Evolutionary conservation across 2,329 filamentous ascomycete species (phyloP), one percentile per base, ranked within the genome.

Genomic region (Fusarium burgessii): DNA sequence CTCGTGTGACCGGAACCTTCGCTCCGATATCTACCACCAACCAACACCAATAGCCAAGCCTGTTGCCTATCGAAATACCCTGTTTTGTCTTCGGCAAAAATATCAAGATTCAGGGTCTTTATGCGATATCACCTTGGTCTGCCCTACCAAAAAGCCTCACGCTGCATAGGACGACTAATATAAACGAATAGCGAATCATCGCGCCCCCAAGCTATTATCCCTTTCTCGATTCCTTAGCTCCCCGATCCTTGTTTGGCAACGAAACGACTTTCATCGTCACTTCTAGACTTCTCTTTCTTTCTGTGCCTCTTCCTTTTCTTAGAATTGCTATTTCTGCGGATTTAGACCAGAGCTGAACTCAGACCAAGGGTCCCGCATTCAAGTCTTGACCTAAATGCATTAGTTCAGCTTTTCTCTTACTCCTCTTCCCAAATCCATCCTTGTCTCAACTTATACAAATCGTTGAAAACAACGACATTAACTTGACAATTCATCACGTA

Each of bases 1-100:
- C 32, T 47, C 35, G n/a, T 43, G 36, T 65, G 45, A 55, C 33
- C 64, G 55, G 68, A 71, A 58, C 46, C 55, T 71, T 72, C 51
- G 52, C 64, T 72, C 68, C 68, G 64, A 27, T 49, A 29, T 42
- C 35, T n/a, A 57, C 36, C 29, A 38, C 29, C 14, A 43, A 33
- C 47, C 47, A 64, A 43, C 49, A 49, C 18, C 42, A 50, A 33
- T n/a, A 33, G 38, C 57, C 45, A 68, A 63, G 52, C 40, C 54
- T 63, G 51, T 45, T 38, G 17, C 42, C n/a, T 17, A 23, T 33
- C 38, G 25, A 47, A 49, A 40, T 46, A 35, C 52, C 61, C 46
- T 66, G 45, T 27, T 66, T 45, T 40, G 14, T 52, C 52, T 41
- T 66, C 29, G 52, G 52, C 40, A 41, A 41, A 46, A 52, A 51